Evolutionary conservation across 257 asterid species (phyloP).

Genomic region (Cruciata laevipes): DNA sequence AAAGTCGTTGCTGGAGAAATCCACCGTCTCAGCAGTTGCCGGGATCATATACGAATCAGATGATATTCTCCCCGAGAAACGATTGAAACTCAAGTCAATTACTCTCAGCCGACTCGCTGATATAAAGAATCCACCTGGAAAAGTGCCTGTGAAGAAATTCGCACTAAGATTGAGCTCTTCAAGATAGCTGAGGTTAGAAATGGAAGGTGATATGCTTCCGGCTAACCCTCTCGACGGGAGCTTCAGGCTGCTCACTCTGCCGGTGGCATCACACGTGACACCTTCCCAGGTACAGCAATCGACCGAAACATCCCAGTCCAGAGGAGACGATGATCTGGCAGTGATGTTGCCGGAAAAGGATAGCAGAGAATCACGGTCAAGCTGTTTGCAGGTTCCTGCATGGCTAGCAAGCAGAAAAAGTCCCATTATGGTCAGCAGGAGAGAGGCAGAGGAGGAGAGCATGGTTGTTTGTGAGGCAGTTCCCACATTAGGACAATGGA

Average conservation of each 20-base stretch:
- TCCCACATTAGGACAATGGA: neutral
- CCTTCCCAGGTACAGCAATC: constrained; percentile 96
- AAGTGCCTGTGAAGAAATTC: constrained; percentile 54
- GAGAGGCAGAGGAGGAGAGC: neutral
- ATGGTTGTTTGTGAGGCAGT: neutral
- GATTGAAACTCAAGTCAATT: constrained; percentile 69
- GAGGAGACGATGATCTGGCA: constrained; percentile 27
- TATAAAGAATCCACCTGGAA: constrained; percentile 50
- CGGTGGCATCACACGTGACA: constrained; percentile 48
- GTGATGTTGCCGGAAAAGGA: constrained; percentile 39
- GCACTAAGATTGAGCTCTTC: constrained; percentile 45
- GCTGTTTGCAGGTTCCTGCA: constrained; percentile 38
- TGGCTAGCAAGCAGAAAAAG: neutral
- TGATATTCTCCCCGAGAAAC: constrained; percentile 38
- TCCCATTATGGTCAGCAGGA: constrained; percentile 13
- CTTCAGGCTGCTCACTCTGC: constrained; percentile 44
- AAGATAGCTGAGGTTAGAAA: constrained; percentile 52
- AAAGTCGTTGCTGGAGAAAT: constrained; percentile 35
- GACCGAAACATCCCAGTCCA: constrained; percentile 46
- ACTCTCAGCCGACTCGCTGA: constrained; percentile 29
- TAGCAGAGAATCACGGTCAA: constrained; percentile 44
- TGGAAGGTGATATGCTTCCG: constrained; percentile 41
- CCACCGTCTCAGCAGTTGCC: constrained; percentile 9
- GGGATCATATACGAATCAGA: constrained; percentile 34
- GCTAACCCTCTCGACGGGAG: constrained; percentile 60